Conservation (phyloP, 225 moss, liverwort and hornwort species). For the Lunularia cruciata region DNA sequence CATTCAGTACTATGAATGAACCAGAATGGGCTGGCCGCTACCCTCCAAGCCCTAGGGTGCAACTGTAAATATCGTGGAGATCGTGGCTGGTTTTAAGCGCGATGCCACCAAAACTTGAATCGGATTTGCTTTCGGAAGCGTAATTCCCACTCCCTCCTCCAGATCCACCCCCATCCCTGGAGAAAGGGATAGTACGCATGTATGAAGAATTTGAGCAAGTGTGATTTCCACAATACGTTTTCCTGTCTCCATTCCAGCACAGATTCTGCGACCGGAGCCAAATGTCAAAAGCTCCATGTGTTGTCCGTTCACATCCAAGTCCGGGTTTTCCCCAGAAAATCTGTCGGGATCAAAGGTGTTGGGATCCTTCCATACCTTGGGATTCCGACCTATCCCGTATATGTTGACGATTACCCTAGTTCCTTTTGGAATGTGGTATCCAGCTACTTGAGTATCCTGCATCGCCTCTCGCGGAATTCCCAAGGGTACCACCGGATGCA, state of each 20-base stretch:
- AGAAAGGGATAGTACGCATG: constrained; percentile 32
- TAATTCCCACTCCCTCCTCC: constrained; percentile 21
- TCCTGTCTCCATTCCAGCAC: constrained; percentile 22
- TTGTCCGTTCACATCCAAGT: too few relatives aligned
- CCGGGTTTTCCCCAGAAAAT: background rate
- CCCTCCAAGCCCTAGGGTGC: too few relatives aligned
- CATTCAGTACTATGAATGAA: too few relatives aligned
- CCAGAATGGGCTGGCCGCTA: too few relatives aligned
- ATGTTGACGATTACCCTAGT: constrained; percentile 19
- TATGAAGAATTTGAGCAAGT: constrained; percentile 41
- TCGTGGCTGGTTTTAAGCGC: background rate
- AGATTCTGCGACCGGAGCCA: constrained; percentile 22
- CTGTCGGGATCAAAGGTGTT: constrained; percentile 10
- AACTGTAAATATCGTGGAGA: too few relatives aligned
- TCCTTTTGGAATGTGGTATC: background rate
- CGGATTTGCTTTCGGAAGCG: background rate
- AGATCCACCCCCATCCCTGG: constrained; percentile 30
- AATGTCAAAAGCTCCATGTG: constrained; percentile 27
- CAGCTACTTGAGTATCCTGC: constrained; percentile 14
- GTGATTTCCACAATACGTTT: background rate
- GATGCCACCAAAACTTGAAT: constrained; percentile 3
- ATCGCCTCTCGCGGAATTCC: constrained; percentile 11
- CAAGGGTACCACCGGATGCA: constrained; percentile 20
- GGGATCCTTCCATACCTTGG: constrained; percentile 2
- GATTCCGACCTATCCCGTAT: constrained; percentile 19